Evolutionary conservation across 805 yeast species (phyloP).

Genomic region (Barnettozyma wickerhamii): DNA sequence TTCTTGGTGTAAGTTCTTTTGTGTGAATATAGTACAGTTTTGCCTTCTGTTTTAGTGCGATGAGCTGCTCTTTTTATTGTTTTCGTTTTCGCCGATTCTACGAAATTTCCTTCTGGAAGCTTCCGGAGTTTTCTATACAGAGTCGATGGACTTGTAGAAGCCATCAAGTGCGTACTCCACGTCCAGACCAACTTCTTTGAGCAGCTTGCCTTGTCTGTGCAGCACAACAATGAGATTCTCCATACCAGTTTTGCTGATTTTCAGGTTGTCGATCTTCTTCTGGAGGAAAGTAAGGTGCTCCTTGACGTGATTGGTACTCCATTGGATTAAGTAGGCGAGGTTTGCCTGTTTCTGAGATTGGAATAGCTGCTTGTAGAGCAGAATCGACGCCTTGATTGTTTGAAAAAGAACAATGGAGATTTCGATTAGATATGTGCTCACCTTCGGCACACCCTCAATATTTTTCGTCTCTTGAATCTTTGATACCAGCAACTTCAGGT

Average conservation of each 20-base stretch:
- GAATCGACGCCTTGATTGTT: slow-evolving; percentile 52
- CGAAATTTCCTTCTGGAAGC: background rate
- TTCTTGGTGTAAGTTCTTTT: no score
- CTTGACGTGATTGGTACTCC: slow-evolving; percentile 67
- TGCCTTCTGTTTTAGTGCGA: no score
- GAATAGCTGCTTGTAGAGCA: slow-evolving; percentile 50
- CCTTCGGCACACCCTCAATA: slow-evolving; percentile 44
- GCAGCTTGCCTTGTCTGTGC: slow-evolving; percentile 52
- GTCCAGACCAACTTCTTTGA: slow-evolving; percentile 65
- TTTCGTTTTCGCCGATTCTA: slow-evolving; percentile 5
- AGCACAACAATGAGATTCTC: slow-evolving; percentile 51
- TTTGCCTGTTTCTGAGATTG: slow-evolving; percentile 25
- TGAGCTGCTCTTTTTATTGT: background rate
- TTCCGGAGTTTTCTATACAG: slow-evolving; percentile 5
- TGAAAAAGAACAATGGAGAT: slow-evolving; percentile 61
- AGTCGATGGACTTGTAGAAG: slow-evolving; percentile 21
- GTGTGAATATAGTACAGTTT: no score
- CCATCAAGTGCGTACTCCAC: slow-evolving; percentile 39
- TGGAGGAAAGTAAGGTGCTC: slow-evolving; percentile 55
- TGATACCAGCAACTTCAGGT: slow-evolving; percentile 43
- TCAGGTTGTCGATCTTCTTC: slow-evolving; percentile 63
- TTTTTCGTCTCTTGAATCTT: slow-evolving; percentile 39
- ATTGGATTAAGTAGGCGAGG: slow-evolving; percentile 29
- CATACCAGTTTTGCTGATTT: slow-evolving; percentile 47
- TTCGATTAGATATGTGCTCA: slow-evolving; percentile 51